Evolutionary conservation across 164 flowering plant genomes (phyloP).

Genomic region (Protea cynaroides): DNA sequence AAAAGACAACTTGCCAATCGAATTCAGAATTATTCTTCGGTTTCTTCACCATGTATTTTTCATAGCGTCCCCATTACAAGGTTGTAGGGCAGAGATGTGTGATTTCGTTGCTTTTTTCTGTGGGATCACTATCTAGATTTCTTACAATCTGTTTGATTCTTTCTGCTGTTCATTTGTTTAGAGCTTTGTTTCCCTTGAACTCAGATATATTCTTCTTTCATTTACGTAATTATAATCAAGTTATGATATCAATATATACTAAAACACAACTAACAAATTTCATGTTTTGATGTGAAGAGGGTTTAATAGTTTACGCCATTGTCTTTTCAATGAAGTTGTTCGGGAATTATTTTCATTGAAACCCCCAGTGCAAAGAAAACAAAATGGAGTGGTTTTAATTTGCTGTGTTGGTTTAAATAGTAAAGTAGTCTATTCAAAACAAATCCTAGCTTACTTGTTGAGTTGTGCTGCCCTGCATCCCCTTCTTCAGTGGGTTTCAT

Average conservation of each 20-base stretch:
- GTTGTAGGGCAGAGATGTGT: neutral
- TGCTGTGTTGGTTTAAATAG: no score
- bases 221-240: neutral
- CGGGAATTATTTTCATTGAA: no score
- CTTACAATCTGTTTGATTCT: neutral
- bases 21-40: slow-evolving; percentile 24
- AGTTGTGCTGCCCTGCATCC: no score
- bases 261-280: no score
- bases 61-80: neutral
- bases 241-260: neutral
- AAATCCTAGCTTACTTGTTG: no score
- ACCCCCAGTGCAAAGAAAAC: no score
- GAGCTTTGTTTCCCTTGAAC: neutral
- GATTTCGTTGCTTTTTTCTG: neutral
- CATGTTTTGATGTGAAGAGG: no score
- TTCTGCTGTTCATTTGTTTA: neutral
- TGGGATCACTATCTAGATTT: neutral
- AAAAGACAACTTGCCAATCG: slow-evolving; percentile 20
- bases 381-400: no score
- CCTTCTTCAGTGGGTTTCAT: no score
- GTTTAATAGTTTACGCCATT: no score
- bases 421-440: no score
- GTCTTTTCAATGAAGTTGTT: no score
- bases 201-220: neutral
- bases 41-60: slow-evolving; percentile 12